phyloP scores from a whole-genome alignment of 1,284 basidiomycete genomes.

The Sphaerobolus stellatus region DNA sequence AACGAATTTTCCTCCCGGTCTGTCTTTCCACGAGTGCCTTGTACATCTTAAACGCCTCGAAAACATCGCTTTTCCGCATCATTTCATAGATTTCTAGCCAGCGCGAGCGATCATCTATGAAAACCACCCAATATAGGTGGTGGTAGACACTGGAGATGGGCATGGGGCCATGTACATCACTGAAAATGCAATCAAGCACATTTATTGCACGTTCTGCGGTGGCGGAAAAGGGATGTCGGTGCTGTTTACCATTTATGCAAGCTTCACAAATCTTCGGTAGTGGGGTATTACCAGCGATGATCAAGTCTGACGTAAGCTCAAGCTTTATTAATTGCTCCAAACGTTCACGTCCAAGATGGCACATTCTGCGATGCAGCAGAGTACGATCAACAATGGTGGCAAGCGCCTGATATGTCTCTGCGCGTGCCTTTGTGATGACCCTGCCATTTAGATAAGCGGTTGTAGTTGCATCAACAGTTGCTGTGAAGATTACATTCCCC shows the following conservation, averaged over 20 bases:
- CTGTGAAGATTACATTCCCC: too few relatives aligned
- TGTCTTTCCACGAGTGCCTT: slow-evolving; percentile 21
- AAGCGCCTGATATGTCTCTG: background rate
- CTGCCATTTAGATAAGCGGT: slow-evolving; percentile 19
- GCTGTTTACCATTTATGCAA: slow-evolving; percentile 23
- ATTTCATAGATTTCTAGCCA: slow-evolving; percentile 17
- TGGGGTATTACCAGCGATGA: slow-evolving; percentile 8
- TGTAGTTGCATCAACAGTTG: slow-evolving; percentile 16
- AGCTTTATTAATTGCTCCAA: slow-evolving; percentile 10
- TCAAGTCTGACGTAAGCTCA: slow-evolving; percentile 14
- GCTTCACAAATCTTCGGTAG: slow-evolving; percentile 20
- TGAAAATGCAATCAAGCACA: slow-evolving; percentile 34
- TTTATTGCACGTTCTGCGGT: slow-evolving; percentile 16
- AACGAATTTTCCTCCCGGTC: slow-evolving; percentile 20
- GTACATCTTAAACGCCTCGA: slow-evolving; percentile 22
- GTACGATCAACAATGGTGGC: slow-evolving; percentile 16
- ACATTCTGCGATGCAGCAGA: slow-evolving; percentile 28
- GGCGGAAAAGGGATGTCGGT: slow-evolving; percentile 16
- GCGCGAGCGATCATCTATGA: slow-evolving; percentile 31
- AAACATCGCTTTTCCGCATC: slow-evolving; percentile 19
- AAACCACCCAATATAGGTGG: slow-evolving; percentile 32
- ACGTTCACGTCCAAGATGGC: slow-evolving; percentile 20
- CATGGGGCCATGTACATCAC: slow-evolving; percentile 35
- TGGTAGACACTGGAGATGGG: slow-evolving; percentile 23
- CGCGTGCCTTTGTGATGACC: too few relatives aligned